Conservation (phyloP, 352 stramenopile genomes). For the Blastocystis hominis region DNA sequence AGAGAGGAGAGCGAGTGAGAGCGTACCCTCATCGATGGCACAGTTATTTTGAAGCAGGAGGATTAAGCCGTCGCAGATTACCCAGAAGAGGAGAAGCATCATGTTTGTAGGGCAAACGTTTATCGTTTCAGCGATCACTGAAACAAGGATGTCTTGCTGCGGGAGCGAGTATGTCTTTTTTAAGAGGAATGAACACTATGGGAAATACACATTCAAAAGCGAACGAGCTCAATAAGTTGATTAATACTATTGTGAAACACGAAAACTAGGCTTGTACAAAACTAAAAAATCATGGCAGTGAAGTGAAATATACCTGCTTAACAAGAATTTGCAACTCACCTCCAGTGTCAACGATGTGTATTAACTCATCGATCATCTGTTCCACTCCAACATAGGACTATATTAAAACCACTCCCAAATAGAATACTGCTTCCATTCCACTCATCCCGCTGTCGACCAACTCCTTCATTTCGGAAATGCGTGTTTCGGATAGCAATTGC, state of each 20-base stretch:
- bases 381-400: background rate
- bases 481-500: background rate
- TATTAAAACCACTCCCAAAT: background rate
- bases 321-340: background rate
- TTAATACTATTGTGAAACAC: background rate
- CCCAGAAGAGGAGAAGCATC: background rate
- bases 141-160: slow-evolving; percentile 31
- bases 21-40: slow-evolving; percentile 22
- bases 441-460: background rate
- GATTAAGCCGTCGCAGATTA: background rate
- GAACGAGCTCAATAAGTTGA: background rate
- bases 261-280: background rate
- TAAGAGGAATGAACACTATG: background rate
- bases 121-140: background rate
- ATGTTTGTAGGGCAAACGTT: background rate
- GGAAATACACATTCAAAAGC: background rate
- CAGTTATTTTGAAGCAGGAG: background rate
- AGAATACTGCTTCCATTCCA: background rate
- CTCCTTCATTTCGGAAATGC: background rate
- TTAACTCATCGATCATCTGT: background rate
- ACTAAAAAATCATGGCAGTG: background rate
- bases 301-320: background rate
- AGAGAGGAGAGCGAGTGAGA: background rate
- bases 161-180: background rate
- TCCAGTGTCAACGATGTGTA: background rate